Evolutionary conservation across 306 rosid genomes (phyloP).

Genomic region (Cucumis sativus): Cucumber_9930_V3 NC_026658.2:23595001-23595500

Average conservation of each 20-base stretch:
- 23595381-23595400: constrained; percentile 8
- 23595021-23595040: not conserved
- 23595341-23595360: constrained; percentile 19
- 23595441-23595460: not conserved
- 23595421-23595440: not conserved
- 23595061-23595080: not conserved
- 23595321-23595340: constrained; percentile 13
- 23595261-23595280: constrained; percentile 42
- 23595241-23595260: constrained; percentile 19
- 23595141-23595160: not conserved
- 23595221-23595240: constrained; percentile 21
- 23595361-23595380: constrained; percentile 30
- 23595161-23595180: not conserved
- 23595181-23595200: not conserved
- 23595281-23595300: constrained; percentile 31
- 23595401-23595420: not conserved
- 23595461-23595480: not conserved
- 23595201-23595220: not conserved
- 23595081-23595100: not conserved
- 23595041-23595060: not conserved
- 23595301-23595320: constrained; percentile 10
- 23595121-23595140: not conserved
- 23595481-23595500: not conserved
- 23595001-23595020: not conserved
- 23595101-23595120: not conserved